Evolutionary conservation across 2,329 filamentous ascomycete genomes (phyloP), one percentile per base, ranked within the genome.

Genomic region (Chrysosporium keratinophilum): DNA sequence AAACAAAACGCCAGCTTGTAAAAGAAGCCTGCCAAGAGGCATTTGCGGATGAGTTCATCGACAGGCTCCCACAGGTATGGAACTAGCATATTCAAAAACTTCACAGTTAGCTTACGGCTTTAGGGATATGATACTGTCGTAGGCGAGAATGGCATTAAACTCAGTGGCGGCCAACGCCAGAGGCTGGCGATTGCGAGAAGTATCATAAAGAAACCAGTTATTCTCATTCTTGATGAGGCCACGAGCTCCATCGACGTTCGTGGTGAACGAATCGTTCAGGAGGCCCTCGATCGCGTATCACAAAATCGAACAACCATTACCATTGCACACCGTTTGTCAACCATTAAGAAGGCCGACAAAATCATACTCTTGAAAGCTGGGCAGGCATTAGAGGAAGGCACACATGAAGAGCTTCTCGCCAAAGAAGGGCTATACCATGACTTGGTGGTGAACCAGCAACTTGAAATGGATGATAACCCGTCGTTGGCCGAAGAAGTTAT

Each of bases 111-210:
- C 44, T 34, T 11, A 37, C 7, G 28, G 23, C 42, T 47, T 3
- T 37, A 86, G 72, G 80, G 81, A 1, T 90, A 90, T 63, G 77
- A 84, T 3, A 88, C 87, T 0, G 69, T 78, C 7, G 87, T 93
- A 1, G 88, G 88, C 1, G 87, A 91, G 63, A 79, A 79, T 28
- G 88, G 88, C 3, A 83, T 85, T 46, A 88, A 87, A 64, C 72
- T 94, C 1, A 88, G 84, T 10, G 85, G 87, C n/a, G 88, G 88
- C 0, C 88, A 95, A 65, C 80, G 87, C n/a, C 88, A 94, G 65
- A 80, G 88, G 4, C 77, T 94, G 20, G 83, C 86, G 1, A 88
- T 89, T 57, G 85, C 85, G 0, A 75, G 85, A 6, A 82, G 82
- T 10, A 81, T 88, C 28, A 75, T 88, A 51, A 80, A 83, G 44